phyloP scores from a whole-genome alignment of 768 basidiomycete species.

The Calvatia gigantea region DNA sequence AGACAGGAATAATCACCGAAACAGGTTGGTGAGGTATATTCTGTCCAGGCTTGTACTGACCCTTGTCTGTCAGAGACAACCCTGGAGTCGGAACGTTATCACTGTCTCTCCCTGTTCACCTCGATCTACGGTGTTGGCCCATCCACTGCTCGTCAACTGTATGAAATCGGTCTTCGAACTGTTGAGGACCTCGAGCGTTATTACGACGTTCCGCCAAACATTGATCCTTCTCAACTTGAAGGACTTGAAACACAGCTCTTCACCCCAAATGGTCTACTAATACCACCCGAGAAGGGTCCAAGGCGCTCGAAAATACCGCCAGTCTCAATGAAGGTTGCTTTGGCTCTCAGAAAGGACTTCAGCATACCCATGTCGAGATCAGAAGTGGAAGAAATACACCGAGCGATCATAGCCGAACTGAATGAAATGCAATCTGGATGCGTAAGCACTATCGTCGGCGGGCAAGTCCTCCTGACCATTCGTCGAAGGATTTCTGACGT shows the following conservation, averaged over 20 bases:
- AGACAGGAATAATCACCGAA: constrained; percentile 55
- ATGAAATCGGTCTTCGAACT: constrained; percentile 61
- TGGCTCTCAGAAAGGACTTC: constrained; percentile 59
- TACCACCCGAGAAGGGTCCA: constrained; percentile 13
- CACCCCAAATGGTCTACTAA: constrained; percentile 32
- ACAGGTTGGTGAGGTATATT: constrained; percentile 17
- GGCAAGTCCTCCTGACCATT: constrained; percentile 43
- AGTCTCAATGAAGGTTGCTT: constrained; percentile 51
- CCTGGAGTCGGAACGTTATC: constrained; percentile 47
- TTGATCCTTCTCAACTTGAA: constrained; percentile 13
- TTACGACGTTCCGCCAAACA: constrained; percentile 42
- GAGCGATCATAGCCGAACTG: constrained; percentile 64
- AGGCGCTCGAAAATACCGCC: constrained; percentile 18
- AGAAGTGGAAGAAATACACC: constrained; percentile 79
- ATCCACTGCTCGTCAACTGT: constrained; percentile 61
- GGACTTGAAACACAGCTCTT: constrained; percentile 20
- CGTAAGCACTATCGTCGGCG: constrained; percentile 74
- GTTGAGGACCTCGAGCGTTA: constrained; percentile 67
- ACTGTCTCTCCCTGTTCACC: constrained; percentile 53
- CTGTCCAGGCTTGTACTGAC: neutral
- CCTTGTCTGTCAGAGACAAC: constrained; percentile 38
- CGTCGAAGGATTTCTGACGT: neutral
- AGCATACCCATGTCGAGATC: constrained; percentile 53
- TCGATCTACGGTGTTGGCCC: constrained; percentile 75
- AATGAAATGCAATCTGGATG: constrained; percentile 62